Base-by-base conservation (phyloP, 164 flowering plant species). In the Macadamia tetraphylla region DNA sequence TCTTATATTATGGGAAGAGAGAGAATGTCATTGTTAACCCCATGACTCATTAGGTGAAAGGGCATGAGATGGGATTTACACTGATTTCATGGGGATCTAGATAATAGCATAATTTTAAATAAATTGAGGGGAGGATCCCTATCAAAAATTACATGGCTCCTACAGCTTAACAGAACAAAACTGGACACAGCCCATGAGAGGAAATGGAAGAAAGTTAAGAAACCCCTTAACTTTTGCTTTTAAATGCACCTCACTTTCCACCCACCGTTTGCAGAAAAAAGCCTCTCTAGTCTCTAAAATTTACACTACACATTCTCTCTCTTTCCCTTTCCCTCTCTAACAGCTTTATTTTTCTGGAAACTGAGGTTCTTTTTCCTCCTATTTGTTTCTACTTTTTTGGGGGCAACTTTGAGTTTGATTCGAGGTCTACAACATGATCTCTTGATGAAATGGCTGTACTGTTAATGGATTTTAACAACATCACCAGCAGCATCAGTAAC, bases 381-480 rank as follows among this genome's bases (percentile, higher is more conserved):
- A 13, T 52, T 52, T 17, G 18, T 51, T 60, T 62, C n/a, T 59
- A 7, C 49, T 42, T 56, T 53, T 53, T 61, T 64, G 29, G 31
- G 15, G 64, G 15, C 48, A 17, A 46, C 9, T 49, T 59, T 63
- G 43, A 43, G 64, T 43, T 63, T 42, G 30, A 23, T 10, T 0
- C 46, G 43, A 35, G 43, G 11, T 18, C 12, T 29, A 1, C 62
- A 67, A 51, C 44, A 68, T 51, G 71, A 68, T 30, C 51, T 53
- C 60, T 15, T 58, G 69, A 59, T 59, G 72, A 51, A 52, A 67
- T 73, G 76, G 72, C 71, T 64, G 40, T 64, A 18, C 51, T 68
- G 61, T 35, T 59, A 65, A 73, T 73, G 76, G 71, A 65, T 49
- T 49, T 49, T 29, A 68, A 68, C 4, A 53, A 53, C 57, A 53